Conservation (phyloP, 805 yeast species). For the Ogataea corticis region DNA sequence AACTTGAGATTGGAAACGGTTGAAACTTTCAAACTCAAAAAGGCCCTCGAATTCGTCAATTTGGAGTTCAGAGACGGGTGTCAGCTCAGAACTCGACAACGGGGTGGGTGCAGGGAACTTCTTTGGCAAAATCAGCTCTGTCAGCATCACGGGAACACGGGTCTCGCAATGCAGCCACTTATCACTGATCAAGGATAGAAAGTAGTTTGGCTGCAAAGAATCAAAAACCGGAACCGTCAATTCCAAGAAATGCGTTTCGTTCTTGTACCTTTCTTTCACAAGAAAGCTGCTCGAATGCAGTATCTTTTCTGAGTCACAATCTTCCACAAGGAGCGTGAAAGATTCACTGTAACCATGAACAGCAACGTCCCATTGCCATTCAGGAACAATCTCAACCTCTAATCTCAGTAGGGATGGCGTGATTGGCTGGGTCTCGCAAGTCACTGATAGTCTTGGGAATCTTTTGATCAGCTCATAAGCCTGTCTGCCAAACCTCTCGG, state of each 20-base stretch:
- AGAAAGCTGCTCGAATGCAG: conserved; percentile 57
- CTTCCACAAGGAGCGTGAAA: conserved; percentile 75
- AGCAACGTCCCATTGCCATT: conserved; percentile 73
- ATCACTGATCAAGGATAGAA: conserved; percentile 72
- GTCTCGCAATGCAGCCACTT: conserved; percentile 80
- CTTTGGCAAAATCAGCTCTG: conserved; percentile 55
- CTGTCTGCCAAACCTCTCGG: conserved; percentile 61
- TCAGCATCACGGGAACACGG: conserved; percentile 59
- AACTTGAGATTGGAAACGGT: conserved; percentile 71
- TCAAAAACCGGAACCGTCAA: conserved; percentile 61
- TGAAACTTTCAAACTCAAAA: conserved; percentile 57
- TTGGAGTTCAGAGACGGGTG: conserved; percentile 50
- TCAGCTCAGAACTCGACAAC: conserved; percentile 50
- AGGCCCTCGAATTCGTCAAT: conserved; percentile 46
- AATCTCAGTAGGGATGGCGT: conserved; percentile 67
- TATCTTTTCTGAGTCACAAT: conserved; percentile 75
- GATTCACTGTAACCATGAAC: conserved; percentile 66
- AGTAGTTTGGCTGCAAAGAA: conserved; percentile 69
- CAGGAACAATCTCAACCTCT: conserved; percentile 65
- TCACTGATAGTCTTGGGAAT: conserved; percentile 69
- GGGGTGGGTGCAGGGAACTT: conserved; percentile 64
- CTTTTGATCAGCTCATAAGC: conserved; percentile 61
- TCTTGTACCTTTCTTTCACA: conserved; percentile 50
- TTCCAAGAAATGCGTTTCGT: conserved; percentile 57
- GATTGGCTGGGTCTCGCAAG: conserved; percentile 71